phyloP scores from a whole-genome alignment of 768 basidiomycete species.

The Tricholoma matsutake region DNA sequence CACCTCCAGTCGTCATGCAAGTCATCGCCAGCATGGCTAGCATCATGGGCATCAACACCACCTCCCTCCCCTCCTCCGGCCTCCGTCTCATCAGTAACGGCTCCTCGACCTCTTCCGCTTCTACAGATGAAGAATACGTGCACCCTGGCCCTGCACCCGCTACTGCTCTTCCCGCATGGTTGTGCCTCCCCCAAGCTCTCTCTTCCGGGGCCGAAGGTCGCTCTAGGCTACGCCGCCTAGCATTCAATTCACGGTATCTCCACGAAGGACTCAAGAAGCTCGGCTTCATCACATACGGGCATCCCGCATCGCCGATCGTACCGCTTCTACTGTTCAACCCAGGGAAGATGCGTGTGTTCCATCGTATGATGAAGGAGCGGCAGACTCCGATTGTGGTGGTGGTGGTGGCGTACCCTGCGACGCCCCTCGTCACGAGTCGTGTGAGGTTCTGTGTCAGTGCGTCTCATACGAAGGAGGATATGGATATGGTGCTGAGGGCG shows the following conservation, averaged over 20 bases:
- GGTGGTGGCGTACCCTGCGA: conserved; percentile 89
- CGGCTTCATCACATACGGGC: conserved; percentile 96
- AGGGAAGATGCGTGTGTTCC: conserved; percentile 91
- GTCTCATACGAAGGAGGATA: conserved; percentile 95
- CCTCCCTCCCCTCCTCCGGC: conserved; percentile 29
- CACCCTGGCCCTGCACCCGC: conserved; percentile 72
- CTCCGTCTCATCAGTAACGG: not conserved
- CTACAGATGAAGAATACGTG: conserved; percentile 33
- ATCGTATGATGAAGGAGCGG: conserved; percentile 81
- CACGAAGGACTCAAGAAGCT: conserved; percentile 82
- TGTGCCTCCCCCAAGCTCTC: conserved; percentile 67
- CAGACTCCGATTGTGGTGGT: conserved; percentile 83
- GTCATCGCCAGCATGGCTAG: conserved; percentile 90
- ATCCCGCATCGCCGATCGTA: conserved; percentile 88
- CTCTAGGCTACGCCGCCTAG: conserved; percentile 79
- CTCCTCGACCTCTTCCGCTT: conserved; percentile 29
- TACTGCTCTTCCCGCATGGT: conserved; percentile 70
- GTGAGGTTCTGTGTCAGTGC: conserved; percentile 95
- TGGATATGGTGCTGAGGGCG: conserved; percentile 80
- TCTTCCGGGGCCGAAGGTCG: conserved; percentile 83
- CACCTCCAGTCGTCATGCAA: conserved; percentile 89
- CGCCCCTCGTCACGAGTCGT: conserved; percentile 81
- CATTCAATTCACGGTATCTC: conserved; percentile 95
- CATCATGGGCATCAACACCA: conserved; percentile 81
- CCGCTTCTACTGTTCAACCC: conserved; percentile 91